phyloP scores from a whole-genome alignment of 1,284 basidiomycete species.

The Naganishia cerealis region DNA sequence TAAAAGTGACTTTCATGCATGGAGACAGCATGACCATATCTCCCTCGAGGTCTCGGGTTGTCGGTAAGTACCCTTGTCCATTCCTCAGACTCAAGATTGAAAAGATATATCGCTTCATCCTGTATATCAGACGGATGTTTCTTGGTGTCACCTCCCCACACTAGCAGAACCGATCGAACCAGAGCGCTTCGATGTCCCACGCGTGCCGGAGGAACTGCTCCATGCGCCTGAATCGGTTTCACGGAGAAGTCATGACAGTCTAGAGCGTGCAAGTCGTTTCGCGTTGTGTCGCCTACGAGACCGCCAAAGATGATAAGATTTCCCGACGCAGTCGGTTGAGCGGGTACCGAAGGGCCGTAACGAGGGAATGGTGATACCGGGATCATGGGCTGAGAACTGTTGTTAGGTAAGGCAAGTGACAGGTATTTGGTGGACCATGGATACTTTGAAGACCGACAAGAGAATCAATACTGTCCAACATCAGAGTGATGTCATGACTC shows the following conservation, averaged over 20 bases:
- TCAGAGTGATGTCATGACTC: not conserved
- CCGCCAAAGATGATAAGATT: constrained; percentile 97
- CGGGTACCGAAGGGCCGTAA: constrained; percentile 94
- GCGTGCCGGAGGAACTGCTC: constrained; percentile 83
- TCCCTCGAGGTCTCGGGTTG: constrained; percentile 74
- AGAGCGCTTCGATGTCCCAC: constrained; percentile 96
- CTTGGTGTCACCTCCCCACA: constrained; percentile 97
- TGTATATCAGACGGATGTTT: constrained; percentile 73
- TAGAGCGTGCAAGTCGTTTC: constrained; percentile 92
- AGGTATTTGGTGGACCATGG: constrained; percentile 30
- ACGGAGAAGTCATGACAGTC: constrained; percentile 76
- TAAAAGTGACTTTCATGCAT: constrained; percentile 91
- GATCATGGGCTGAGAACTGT: constrained; percentile 9
- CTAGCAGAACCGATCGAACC: constrained; percentile 90
- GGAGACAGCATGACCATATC: constrained; percentile 93
- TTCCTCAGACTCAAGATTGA: constrained; percentile 88
- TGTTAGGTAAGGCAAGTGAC: constrained; percentile 10
- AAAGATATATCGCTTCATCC: constrained; percentile 91
- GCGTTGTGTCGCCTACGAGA: constrained; percentile 83
- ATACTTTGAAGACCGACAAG: constrained; percentile 6
- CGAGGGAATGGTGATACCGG: constrained; percentile 76
- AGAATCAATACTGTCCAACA: not conserved
- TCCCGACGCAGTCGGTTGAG: constrained; percentile 73
- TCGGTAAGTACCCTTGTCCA: constrained; percentile 85
- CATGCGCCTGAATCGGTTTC: constrained; percentile 78